phyloP scores from a whole-genome alignment of 768 basidiomycete genomes.

The Xanthoconium stramineum region DNA sequence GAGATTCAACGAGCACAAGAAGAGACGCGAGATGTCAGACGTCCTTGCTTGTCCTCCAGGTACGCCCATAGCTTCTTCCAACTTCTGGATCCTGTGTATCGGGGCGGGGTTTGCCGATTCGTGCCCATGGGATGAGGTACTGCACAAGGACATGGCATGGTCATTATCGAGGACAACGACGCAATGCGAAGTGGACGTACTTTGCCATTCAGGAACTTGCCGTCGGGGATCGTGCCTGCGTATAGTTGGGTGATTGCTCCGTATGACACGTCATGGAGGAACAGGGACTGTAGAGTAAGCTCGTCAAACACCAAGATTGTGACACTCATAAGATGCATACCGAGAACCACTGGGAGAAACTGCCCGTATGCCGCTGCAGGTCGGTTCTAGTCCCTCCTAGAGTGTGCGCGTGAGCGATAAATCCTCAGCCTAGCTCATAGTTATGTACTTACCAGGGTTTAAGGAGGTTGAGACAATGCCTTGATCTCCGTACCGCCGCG shows the following conservation, averaged over 20 bases:
- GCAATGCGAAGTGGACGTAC: conserved; percentile 19
- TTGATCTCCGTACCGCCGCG: conserved; percentile 39
- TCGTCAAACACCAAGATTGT: background rate
- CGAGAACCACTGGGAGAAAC: background rate
- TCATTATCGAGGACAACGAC: background rate
- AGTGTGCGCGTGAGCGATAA: background rate
- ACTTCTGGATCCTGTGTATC: conserved; percentile 34
- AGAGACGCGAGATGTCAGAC: conserved; percentile 2
- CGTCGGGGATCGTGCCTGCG: conserved; percentile 45
- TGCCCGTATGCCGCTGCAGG: conserved; percentile 15
- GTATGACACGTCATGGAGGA: conserved; percentile 31
- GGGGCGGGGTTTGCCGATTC: conserved; percentile 30
- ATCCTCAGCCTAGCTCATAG: background rate
- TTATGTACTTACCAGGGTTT: conserved; percentile 36
- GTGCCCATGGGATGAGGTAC: conserved; percentile 50
- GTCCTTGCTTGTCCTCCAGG: conserved; percentile 40
- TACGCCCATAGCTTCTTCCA: conserved; percentile 42
- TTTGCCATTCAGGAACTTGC: conserved; percentile 42
- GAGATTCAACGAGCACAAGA: background rate
- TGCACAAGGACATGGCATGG: conserved; percentile 10
- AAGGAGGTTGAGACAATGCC: conserved; percentile 44
- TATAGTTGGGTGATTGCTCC: conserved; percentile 51
- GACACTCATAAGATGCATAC: conserved; percentile 6
- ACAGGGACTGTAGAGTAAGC: background rate
- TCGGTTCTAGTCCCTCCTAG: conserved; percentile 21